Evolutionary conservation across 2,329 filamentous ascomycete genomes (phyloP), one percentile per base, ranked within the genome.

Genomic region (Scedosporium aurantiacum): DNA sequence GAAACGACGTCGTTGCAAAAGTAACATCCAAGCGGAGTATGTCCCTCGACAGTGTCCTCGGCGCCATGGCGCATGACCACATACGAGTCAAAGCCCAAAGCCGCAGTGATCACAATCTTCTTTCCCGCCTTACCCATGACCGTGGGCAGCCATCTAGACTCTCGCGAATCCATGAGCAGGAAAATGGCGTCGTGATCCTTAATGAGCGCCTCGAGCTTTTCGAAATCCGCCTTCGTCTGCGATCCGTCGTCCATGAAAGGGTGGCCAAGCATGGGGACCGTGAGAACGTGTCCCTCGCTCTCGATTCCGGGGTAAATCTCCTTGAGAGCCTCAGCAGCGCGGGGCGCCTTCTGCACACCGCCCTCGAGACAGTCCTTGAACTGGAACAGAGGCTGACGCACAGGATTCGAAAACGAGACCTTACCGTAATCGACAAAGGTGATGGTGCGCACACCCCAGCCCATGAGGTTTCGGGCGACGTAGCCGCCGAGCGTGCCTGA

Each of bases 1-100:
- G 93, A 90, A 58, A 97, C 93, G 27, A 99, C 93, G 71, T 99
- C 94, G 69, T 96, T 97, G 76, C 94, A 99, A 74, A 97, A 99
- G 72, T 99, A 99, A 74, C 94, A 99, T 8, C 94, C 94, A 27
- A 97, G 79, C 27, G 90, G 85, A 59, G 84, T 78, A 60, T 84
- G 78, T n/a, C 76, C 79, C 10, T 82, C 78, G 58, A 79, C 76
- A 50, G 75, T 72, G 3, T 79, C 78, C 66, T 84, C 82, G 5
- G 90, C 79, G 1, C 94, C 94, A 72, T 99, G 94, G 62, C 94
- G 85, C 94, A 99, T 97, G 41, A 96, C 91, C 2, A 99, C 91
- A 68, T 90, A 99, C 0, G 91, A 94, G 74, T 99, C 94, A 69
- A 99, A 99, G 0, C 94, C 94, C 2, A 99, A 81, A 1, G 94